phyloP scores from a whole-genome alignment of 192 early-diverging fungal species.

The Gaertneriomyces sp. region DNA sequence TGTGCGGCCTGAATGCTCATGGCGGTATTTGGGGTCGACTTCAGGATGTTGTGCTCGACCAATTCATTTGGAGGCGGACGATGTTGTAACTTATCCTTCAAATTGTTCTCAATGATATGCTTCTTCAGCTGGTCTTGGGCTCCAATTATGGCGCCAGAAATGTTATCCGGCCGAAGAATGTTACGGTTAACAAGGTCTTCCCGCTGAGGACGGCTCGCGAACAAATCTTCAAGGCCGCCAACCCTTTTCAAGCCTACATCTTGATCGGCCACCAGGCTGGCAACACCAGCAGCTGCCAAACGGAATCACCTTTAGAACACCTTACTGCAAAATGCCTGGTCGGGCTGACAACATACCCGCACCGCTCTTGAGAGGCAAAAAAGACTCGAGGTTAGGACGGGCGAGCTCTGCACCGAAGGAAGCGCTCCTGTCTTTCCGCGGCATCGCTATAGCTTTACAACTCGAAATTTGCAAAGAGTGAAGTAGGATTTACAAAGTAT shows the following conservation, averaged over 20 bases:
- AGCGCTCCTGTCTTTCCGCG: neutral
- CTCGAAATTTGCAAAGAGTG: too few relatives aligned
- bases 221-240: slow-evolving; percentile 7
- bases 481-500: too few relatives aligned
- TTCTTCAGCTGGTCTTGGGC: slow-evolving; percentile 11
- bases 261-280: neutral
- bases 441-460: too few relatives aligned
- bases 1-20: neutral
- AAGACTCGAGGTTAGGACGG: neutral
- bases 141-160: slow-evolving; percentile 1
- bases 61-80: neutral
- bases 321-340: too few relatives aligned
- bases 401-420: slow-evolving; percentile 11
- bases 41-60: slow-evolving; percentile 6
- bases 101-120: slow-evolving; percentile 7
- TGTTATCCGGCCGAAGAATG: slow-evolving; percentile 8
- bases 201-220: slow-evolving; percentile 2
- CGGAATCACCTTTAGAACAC: neutral
- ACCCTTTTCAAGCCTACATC: slow-evolving; percentile 2
- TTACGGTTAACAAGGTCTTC: slow-evolving; percentile 7
- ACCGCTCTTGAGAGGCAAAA: neutral
- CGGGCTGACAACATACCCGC: too few relatives aligned
- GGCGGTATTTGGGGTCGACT: neutral
- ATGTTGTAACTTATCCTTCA: slow-evolving; percentile 7
- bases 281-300: neutral